phyloP scores from a whole-genome alignment of 2,329 filamentous ascomycete genomes.

The Xylaria hypoxylon region DNA sequence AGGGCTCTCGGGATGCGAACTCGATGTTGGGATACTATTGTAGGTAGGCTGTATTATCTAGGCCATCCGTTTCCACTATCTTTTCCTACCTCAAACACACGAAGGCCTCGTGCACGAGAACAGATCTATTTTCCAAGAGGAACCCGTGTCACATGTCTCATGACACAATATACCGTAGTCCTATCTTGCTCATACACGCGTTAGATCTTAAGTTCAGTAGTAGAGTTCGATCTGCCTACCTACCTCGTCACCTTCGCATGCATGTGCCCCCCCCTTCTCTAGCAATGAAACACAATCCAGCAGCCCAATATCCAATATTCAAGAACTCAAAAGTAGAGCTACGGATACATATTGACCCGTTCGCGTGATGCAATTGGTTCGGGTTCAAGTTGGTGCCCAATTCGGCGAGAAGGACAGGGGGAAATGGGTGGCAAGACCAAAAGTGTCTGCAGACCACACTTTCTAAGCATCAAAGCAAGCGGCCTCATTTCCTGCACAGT shows the following conservation, averaged over 20 bases:
- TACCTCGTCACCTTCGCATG: not conserved
- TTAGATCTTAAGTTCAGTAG: not conserved
- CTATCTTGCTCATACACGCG: not conserved
- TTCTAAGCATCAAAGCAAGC: constrained; percentile 12
- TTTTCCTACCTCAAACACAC: not conserved
- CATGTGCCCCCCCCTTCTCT: not conserved
- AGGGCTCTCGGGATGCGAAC: not conserved
- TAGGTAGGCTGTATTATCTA: not conserved
- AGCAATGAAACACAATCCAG: constrained; percentile 1
- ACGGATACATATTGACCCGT: not conserved
- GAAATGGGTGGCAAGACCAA: not conserved
- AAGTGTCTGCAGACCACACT: constrained; percentile 14
- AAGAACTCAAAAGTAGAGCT: not conserved
- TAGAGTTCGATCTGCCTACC: not conserved
- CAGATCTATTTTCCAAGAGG: not conserved
- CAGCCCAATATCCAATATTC: not conserved
- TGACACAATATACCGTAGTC: constrained; percentile 7
- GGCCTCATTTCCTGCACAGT: not conserved
- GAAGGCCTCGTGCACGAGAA: constrained; percentile 11
- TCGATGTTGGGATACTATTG: not conserved
- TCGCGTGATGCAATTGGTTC: not conserved
- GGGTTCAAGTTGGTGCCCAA: constrained; percentile 2
- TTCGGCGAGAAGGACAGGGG: constrained; percentile 4
- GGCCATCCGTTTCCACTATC: not conserved
- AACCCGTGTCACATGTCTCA: constrained; percentile 9